Evolutionary conservation across 306 rosid genomes (phyloP), one percentile per base, ranked within the genome.

Genomic region (Prunus dulcis): DNA sequence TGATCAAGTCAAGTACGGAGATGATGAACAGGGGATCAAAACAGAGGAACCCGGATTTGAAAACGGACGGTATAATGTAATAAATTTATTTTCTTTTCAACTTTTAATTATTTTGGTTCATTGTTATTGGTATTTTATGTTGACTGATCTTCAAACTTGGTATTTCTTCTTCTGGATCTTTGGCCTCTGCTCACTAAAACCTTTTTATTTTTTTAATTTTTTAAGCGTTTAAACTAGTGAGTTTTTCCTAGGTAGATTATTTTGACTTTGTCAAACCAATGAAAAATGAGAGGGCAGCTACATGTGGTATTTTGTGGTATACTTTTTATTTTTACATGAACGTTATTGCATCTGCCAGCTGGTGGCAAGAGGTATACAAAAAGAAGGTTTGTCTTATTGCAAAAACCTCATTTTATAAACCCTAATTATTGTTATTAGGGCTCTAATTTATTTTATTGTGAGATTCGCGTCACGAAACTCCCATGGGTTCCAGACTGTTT

Each of bases 41-140:
- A 77, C 81, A 53, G 72, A 64, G 76, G 80, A 78, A 55, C 51
- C 77, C 68, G 46, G n/a, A 63, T 79, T 84, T 9, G 62, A 74
- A 78, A 90, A 86, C 83, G 88, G 93, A 87, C 98, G 92, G 91
- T 83, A 90, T 86, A 91, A 93, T 85, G 98, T 93, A 93, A 91
- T 89, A 67, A 55, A 45, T 45, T 52, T 58, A 64, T 23, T 46
- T 53, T 4, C 22, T 56, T 67, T 67, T 60, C 12, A 12, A 57
- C 14, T 23, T 41, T 38, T 12, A 2, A 12, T 8, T 12, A 8
- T 77, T 5, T 12, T 76, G 28, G 43, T 30, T 28, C 23, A 19
- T 18, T 2, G 9, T 11, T 55, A 28, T 20, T 56, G 11, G 9
- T 22, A 18, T 25, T 41, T 52, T 20, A 52, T 51, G 41, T 12